Evolutionary conservation across 257 asterid species (phyloP).

Genomic region (Solanum chmielewskii): DNA sequence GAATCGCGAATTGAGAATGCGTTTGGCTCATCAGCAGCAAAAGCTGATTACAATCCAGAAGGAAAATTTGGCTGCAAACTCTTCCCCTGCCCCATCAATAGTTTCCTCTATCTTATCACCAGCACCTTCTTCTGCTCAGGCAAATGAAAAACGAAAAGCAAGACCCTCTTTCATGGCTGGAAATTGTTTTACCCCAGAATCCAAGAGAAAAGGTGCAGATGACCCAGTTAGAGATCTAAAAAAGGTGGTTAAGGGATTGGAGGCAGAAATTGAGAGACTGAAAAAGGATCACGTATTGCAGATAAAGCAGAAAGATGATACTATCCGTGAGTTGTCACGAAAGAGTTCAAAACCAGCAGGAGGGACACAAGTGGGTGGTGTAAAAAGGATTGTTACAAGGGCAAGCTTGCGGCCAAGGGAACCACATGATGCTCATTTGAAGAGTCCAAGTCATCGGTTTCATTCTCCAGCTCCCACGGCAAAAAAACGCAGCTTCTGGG

Average conservation of each 20-base stretch:
- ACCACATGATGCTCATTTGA: constrained; percentile 21
- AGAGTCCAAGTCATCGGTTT: constrained; percentile 30
- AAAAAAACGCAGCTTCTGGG: constrained; percentile 58
- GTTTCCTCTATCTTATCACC: constrained; percentile 30
- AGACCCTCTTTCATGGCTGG: constrained; percentile 31
- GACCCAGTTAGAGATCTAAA: constrained; percentile 17
- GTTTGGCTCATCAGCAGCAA: constrained; percentile 48
- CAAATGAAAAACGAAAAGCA: constrained; percentile 21
- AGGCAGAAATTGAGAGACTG: constrained; percentile 41
- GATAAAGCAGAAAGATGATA: constrained; percentile 36
- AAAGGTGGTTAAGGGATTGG: constrained; percentile 29
- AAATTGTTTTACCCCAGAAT: constrained; percentile 48
- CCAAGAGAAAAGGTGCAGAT: constrained; percentile 27
- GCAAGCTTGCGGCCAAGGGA: constrained; percentile 20
- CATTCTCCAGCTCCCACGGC: constrained; percentile 48
- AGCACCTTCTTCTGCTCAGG: constrained; percentile 22
- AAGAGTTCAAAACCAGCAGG: constrained; percentile 25
- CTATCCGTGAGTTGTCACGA: constrained; percentile 29
- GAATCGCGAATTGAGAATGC: constrained; percentile 42
- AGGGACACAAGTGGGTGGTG: constrained; percentile 16
- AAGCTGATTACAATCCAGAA: constrained; percentile 41
- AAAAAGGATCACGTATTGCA: constrained; percentile 42
- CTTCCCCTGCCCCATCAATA: constrained; percentile 34
- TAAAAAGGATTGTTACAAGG: constrained; percentile 20
- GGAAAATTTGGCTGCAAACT: constrained; percentile 42